phyloP scores from a whole-genome alignment of 768 basidiomycete genomes.

The Lactarius quietus region DNA sequence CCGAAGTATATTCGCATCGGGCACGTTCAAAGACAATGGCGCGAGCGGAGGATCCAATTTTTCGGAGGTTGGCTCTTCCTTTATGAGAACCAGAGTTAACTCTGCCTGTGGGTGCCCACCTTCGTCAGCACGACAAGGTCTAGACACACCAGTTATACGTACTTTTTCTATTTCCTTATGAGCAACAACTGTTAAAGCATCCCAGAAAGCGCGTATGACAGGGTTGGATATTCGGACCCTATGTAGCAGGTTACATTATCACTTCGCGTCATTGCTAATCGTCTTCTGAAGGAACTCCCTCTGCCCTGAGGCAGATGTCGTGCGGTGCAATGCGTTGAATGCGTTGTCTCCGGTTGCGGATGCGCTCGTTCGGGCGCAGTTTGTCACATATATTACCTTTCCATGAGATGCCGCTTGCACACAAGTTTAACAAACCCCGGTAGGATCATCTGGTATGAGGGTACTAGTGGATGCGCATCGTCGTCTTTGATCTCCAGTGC shows the following conservation, averaged over 20 bases:
- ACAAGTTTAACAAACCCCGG: neutral
- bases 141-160: neutral
- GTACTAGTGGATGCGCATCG: too few species aligned
- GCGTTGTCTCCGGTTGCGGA: too few species aligned
- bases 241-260: too few species aligned
- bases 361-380: too few species aligned
- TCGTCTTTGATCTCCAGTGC: neutral
- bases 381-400: neutral
- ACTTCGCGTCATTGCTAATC: too few species aligned
- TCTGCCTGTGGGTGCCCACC: neutral
- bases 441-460: neutral
- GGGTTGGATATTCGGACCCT: neutral
- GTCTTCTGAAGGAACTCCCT: too few species aligned
- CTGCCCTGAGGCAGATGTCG: too few species aligned
- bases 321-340: too few species aligned
- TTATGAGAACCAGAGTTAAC: neutral
- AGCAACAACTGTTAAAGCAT: neutral
- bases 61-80: neutral
- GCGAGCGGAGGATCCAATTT: neutral
- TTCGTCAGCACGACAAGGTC: neutral
- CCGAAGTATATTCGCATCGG: constrained; percentile 27
- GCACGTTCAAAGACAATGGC: neutral
- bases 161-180: neutral
- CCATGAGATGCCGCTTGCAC: neutral
- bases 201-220: neutral